phyloP scores from a whole-genome alignment of 2,329 filamentous ascomycete species.

The Ceratocystis albifundus region DNA sequence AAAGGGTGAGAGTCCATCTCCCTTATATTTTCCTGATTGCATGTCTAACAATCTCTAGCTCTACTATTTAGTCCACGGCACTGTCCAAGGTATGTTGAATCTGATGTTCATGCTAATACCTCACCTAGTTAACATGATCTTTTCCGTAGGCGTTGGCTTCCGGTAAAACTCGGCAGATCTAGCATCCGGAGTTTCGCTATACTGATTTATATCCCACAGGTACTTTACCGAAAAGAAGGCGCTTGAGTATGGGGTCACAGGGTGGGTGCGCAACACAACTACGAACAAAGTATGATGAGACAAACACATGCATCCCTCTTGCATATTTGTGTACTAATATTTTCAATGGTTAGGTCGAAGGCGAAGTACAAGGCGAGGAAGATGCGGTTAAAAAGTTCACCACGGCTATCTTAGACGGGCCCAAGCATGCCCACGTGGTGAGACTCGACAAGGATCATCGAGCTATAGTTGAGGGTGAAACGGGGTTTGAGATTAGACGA shows the following conservation, averaged over 20 bases:
- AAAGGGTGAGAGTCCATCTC: no score
- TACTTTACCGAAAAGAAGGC: constrained; percentile 47
- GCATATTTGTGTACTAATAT: not conserved
- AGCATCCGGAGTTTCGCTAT: not conserved
- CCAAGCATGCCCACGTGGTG: constrained; percentile 58
- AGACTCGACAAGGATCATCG: constrained; percentile 61
- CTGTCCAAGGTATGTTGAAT: constrained; percentile 50
- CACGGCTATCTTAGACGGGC: constrained; percentile 63
- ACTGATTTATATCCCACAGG: constrained; percentile 29
- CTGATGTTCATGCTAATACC: not conserved
- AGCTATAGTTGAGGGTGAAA: constrained; percentile 53
- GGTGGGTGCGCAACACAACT: constrained; percentile 50
- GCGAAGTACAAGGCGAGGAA: constrained; percentile 70
- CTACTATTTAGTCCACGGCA: constrained; percentile 53
- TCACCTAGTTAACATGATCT: not conserved
- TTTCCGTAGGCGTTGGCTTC: constrained; percentile 42
- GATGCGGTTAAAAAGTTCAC: constrained; percentile 57
- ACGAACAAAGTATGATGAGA: constrained; percentile 40
- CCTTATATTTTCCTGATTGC: no score
- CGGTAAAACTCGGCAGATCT: constrained; percentile 31
- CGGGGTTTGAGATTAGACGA: constrained; percentile 48
- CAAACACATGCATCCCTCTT: not conserved
- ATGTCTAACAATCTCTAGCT: constrained; percentile 34
- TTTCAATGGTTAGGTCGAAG: constrained; percentile 54
- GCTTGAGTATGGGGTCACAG: constrained; percentile 40